Conservation (phyloP, 306 rosid species). For the Sicyos edulis region DNA sequence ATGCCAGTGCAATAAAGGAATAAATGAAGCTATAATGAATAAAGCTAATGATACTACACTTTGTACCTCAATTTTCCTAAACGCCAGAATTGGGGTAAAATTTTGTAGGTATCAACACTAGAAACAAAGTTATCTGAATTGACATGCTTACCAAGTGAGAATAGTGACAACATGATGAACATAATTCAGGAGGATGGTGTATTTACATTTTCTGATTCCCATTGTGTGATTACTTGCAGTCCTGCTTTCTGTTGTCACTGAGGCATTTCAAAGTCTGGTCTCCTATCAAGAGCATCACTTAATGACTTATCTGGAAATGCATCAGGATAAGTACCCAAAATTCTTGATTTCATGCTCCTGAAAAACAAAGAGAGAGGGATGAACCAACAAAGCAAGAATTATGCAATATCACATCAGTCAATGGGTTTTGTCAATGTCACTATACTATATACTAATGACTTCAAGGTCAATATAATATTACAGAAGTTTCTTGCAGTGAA, state of each 20-base stretch:
- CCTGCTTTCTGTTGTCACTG: conserved; percentile 25
- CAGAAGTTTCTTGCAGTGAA: background rate
- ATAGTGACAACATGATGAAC: background rate
- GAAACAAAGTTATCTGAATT: background rate
- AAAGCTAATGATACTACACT: background rate
- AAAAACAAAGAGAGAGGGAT: background rate
- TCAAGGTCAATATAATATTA: background rate
- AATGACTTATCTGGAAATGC: conserved; percentile 61
- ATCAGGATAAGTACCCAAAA: conserved; percentile 66
- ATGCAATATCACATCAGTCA: background rate
- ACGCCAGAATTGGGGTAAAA: background rate
- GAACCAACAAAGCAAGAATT: background rate
- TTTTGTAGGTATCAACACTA: background rate
- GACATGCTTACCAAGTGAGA: background rate
- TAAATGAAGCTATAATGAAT: background rate
- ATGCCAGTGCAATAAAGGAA: too few species aligned
- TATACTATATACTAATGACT: background rate
- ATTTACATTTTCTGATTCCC: background rate
- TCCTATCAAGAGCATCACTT: conserved; percentile 48
- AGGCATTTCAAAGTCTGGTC: conserved; percentile 89
- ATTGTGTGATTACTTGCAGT: background rate
- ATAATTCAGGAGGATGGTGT: background rate
- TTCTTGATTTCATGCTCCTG: conserved; percentile 81
- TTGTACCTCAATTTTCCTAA: background rate
- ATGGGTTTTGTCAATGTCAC: background rate